Conservation (phyloP, 2,329 filamentous ascomycete species). For the Penicillium griseofulvum region DNA sequence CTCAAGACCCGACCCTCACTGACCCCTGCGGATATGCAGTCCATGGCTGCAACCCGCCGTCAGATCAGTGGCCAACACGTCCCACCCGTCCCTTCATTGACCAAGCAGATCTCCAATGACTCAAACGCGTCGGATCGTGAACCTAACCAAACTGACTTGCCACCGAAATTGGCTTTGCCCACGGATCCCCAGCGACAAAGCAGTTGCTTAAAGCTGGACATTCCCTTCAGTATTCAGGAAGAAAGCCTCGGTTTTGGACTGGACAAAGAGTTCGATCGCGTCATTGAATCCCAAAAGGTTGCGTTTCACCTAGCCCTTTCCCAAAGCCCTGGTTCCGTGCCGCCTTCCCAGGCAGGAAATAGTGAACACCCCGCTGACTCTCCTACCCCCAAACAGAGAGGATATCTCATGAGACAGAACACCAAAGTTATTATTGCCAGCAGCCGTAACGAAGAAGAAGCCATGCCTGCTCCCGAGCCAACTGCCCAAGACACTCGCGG, state of each 20-base stretch:
- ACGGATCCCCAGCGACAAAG: slow-evolving; percentile 58
- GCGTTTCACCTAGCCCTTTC: slow-evolving; percentile 52
- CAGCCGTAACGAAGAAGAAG: slow-evolving; percentile 62
- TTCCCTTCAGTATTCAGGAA: slow-evolving; percentile 67
- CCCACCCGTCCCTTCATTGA: slow-evolving; percentile 32
- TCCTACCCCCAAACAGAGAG: slow-evolving; percentile 71
- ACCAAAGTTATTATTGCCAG: slow-evolving; percentile 96
- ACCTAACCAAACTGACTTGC: slow-evolving; percentile 12
- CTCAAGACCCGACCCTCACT: slow-evolving; percentile 86
- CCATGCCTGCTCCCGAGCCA: slow-evolving; percentile 28
- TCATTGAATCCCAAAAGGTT: slow-evolving; percentile 98
- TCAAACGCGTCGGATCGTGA: slow-evolving; percentile 16
- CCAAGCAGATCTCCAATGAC: slow-evolving; percentile 23
- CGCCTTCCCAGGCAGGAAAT: slow-evolving; percentile 14
- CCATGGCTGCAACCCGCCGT: slow-evolving; percentile 83
- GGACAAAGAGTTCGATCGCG: slow-evolving; percentile 88
- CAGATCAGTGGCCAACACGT: slow-evolving; percentile 74
- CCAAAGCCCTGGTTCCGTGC: slow-evolving; percentile 25
- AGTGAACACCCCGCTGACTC: slow-evolving; percentile 60
- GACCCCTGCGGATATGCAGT: slow-evolving; percentile 76
- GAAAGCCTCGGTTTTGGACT: slow-evolving; percentile 77
- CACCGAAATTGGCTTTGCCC: slow-evolving; percentile 19
- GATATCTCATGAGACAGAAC: slow-evolving; percentile 97
- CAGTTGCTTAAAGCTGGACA: slow-evolving; percentile 76
- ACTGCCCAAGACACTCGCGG: slow-evolving; percentile 37